Conservation (phyloP, 176 grass and related monocot species). For the Triticum aestivum region DNA sequence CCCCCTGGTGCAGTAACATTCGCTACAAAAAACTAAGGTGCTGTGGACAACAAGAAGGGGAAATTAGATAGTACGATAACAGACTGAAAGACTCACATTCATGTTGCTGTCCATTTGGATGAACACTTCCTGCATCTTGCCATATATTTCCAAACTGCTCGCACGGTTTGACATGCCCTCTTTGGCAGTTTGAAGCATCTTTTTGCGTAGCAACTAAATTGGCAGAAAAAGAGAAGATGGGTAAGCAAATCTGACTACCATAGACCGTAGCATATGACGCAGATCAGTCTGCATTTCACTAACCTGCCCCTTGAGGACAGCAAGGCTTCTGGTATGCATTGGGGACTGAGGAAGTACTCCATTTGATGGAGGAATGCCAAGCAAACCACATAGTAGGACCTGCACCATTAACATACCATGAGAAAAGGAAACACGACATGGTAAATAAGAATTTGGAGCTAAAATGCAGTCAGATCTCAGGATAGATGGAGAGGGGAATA, state of each 20-base stretch:
- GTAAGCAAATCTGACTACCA: background rate
- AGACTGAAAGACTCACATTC: slow-evolving; percentile 32
- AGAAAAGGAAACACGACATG: slow-evolving; percentile 14
- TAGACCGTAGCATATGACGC: background rate
- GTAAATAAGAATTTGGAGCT: background rate
- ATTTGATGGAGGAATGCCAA: slow-evolving; percentile 95
- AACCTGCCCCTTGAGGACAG: slow-evolving; percentile 86
- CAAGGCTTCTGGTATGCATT: slow-evolving; percentile 94
- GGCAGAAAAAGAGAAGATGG: background rate
- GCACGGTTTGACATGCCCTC: slow-evolving; percentile 53
- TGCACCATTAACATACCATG: slow-evolving; percentile 34
- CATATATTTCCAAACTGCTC: slow-evolving; percentile 77
- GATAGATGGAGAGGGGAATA: slow-evolving; percentile 22
- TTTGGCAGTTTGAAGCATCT: slow-evolving; percentile 80
- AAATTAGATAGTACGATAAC: background rate
- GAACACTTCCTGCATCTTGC: slow-evolving; percentile 90
- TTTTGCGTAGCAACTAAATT: slow-evolving; percentile 66
- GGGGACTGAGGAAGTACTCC: slow-evolving; percentile 97
- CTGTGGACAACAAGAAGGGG: background rate
- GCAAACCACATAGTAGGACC: slow-evolving; percentile 84
- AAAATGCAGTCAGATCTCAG: background rate
- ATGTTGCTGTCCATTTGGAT: slow-evolving; percentile 53
- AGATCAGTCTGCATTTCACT: slow-evolving; percentile 33
- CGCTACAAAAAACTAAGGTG: too few species aligned
- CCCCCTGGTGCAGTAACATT: too few species aligned